Conservation (phyloP, 108 stramenopile genomes). For the Aurantiochytrium sp. region DNA sequence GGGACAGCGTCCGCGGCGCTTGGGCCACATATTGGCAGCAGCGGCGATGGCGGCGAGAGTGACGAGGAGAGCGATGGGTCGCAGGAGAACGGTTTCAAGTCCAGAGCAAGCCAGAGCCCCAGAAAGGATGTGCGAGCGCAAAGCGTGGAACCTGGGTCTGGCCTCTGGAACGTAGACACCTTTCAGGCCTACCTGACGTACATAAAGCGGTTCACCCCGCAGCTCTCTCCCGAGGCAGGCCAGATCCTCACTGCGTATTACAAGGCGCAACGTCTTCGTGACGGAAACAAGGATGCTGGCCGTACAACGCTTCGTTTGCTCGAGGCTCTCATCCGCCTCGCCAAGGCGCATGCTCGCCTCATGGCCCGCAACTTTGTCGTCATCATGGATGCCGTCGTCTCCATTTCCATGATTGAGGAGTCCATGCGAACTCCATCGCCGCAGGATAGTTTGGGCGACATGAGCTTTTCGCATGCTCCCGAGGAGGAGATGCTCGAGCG, state of each 20-base stretch:
- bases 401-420: neutral
- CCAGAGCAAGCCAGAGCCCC: neutral
- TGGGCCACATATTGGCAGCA: neutral
- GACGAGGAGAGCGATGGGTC: neutral
- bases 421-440: neutral
- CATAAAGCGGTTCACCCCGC: slow-evolving; percentile 69
- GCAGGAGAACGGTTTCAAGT: no score
- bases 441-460: neutral
- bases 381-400: slow-evolving; percentile 16
- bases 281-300: slow-evolving; percentile 26
- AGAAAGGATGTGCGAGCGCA: neutral
- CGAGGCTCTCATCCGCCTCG: slow-evolving; percentile 80
- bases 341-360: slow-evolving; percentile 88
- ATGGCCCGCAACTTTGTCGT: slow-evolving; percentile 63
- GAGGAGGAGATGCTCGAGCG: neutral
- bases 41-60: neutral
- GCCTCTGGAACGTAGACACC: slow-evolving; percentile 67
- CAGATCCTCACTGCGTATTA: slow-evolving; percentile 70
- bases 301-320: slow-evolving; percentile 81
- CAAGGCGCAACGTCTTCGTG: slow-evolving; percentile 25
- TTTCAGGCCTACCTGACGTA: slow-evolving; percentile 77
- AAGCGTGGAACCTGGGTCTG: neutral
- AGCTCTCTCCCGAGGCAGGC: slow-evolving; percentile 61
- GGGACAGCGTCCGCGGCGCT: neutral
- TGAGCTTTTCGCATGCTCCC: neutral